These are phyloP conservation scores for Naganishia cerealis DNA, from an alignment of 1,284 basidiomycete species.

Conservation along the genomic window DNA sequence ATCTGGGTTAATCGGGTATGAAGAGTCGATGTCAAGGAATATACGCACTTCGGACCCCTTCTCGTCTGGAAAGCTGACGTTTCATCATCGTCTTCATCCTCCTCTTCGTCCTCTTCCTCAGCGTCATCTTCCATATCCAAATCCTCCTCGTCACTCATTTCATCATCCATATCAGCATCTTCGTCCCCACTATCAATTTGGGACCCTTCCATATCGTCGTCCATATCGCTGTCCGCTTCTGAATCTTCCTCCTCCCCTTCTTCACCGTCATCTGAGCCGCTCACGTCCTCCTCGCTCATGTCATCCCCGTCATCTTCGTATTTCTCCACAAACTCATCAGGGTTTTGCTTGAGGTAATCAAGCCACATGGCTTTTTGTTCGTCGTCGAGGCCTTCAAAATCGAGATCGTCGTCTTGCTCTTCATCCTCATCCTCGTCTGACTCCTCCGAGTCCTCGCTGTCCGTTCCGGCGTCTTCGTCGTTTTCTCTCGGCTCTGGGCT, in stretches of 20 bases:
- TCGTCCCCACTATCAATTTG: not conserved
- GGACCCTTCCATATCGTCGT: conserved; percentile 16
- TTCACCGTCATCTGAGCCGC: conserved; percentile 36
- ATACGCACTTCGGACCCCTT: conserved; percentile 4
- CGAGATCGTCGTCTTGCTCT: conserved; percentile 34
- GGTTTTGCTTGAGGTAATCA: conserved; percentile 25
- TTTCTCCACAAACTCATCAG: conserved; percentile 35
- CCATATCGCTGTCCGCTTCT: conserved; percentile 7
- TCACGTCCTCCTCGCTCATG: conserved; percentile 44
- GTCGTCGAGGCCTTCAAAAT: conserved; percentile 24
- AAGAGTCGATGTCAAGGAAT: conserved; percentile 1
- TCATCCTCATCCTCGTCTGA: conserved; percentile 41
- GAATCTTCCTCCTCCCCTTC: conserved; percentile 26
- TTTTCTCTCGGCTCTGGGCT: conserved; percentile 35
- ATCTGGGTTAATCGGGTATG: not conserved
- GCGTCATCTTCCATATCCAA: conserved; percentile 37
- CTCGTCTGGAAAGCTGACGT: conserved; percentile 32
- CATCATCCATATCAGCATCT: conserved; percentile 29
- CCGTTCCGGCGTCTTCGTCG: conserved; percentile 46
- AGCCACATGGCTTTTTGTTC: conserved; percentile 22
- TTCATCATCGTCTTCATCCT: conserved; percentile 41
- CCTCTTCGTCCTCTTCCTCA: conserved; percentile 39
- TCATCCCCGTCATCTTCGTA: conserved; percentile 48
- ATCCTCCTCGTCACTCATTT: conserved; percentile 44
- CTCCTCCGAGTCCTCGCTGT: conserved; percentile 42